Base-by-base conservation (phyloP, 805 yeast genomes). In the Crinitomyces ghanaensis region DNA sequence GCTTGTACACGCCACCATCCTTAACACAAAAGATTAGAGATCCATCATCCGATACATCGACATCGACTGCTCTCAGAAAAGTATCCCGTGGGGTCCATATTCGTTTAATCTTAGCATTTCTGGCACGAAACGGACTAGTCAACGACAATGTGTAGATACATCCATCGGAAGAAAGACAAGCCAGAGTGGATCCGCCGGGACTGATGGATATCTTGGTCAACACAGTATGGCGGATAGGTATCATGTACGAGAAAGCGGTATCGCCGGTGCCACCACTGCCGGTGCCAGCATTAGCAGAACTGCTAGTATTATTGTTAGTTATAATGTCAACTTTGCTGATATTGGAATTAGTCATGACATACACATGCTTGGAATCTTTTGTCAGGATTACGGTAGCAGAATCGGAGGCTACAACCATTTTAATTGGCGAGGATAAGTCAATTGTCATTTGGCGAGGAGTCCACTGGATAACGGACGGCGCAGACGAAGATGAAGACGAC, bases 21-120 rank as follows among this genome's bases (percentile, higher is more conserved):
- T 61, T 53, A 0, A 91, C 77, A 41, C 79, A 70, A 1, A 86
- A 50, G 1, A 85, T 59, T 2, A 82, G 52, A 0, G 81, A 72
- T 0, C 93, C 93, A 46, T 77, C 80, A 12, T 56, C 60, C 2
- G 79, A 69, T 28, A 77, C 64, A 46, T 76, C 88, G 20, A 80
- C 67, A 54, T 83, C 93, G 3, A 58, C 60, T 30, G 72, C 83
- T 35, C 59, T 62, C 65, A 72, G 57, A 43, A 71, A 75, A 7
- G 55, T 51, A 31, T 70, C 70, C 13, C 49, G 36, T 2, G 50
- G 42, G 6, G 38, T 33, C 60, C 61, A 56, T 4, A 45, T 33
- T 6, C 41, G 33, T 5, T 35, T 24, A 2, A 46, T 33, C 4
- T 28, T 28, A 19, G 44, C 20, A 14, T 36, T 31, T 19, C 37